Percentiles rank a stretch among this genome's conserved stretches.
These are phyloP conservation scores for Gossypium anomalum DNA, from an alignment of 345 rosid species.

Conservation along the genomic window DNA sequence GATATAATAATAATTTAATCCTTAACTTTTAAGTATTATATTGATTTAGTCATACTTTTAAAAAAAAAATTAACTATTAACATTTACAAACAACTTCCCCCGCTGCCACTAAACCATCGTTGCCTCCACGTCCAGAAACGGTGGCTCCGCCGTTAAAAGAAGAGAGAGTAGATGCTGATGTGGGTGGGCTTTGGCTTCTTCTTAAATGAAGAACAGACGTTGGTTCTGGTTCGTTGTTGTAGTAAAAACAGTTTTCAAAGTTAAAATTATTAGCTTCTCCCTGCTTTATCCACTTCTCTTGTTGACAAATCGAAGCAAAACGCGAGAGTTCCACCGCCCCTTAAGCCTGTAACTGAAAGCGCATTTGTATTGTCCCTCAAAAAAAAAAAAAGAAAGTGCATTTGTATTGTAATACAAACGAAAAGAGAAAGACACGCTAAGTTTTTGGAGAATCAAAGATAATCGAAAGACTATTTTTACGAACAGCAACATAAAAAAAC, in stretches of 20 bases:
- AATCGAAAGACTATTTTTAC: constrained; percentile 16
- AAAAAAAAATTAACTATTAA: too few species aligned
- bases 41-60: too few species aligned
- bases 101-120: too few species aligned
- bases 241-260: constrained; percentile 20
- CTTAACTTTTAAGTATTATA: too few species aligned
- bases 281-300: constrained; percentile 31
- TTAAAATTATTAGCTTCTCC: constrained; percentile 15
- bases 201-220: constrained; percentile 51
- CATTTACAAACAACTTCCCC: too few species aligned
- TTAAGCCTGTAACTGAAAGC: constrained; percentile 33
- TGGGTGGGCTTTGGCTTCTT: constrained; percentile 63
- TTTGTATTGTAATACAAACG: constrained; percentile 19
- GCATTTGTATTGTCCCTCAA: constrained; percentile 33
- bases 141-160: constrained; percentile 42
- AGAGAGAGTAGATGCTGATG: constrained; percentile 57
- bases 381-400: too few species aligned
- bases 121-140: constrained; percentile 9
- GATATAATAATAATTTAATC: too few species aligned
- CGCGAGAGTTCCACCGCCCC: constrained; percentile 29
- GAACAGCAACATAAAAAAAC: not conserved
- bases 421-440: not conserved
- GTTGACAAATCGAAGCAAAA: constrained; percentile 35
- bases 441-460: constrained; percentile 2
- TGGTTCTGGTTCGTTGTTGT: constrained; percentile 23